Conservation (phyloP, 208 protist genomes). For the Trypanosoma mega region DNA sequence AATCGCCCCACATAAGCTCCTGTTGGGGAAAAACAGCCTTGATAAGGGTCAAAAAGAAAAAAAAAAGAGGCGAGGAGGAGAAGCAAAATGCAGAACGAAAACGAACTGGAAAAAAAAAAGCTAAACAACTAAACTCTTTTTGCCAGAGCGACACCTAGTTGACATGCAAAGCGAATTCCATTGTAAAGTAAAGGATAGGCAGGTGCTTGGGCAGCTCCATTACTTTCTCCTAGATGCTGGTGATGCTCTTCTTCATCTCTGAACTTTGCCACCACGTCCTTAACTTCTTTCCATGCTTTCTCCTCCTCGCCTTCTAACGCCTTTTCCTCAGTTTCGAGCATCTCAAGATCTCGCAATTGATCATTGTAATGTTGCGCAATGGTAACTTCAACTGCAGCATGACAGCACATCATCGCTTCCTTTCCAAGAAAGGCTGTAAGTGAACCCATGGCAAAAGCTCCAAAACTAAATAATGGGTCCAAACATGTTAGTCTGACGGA, state of each 20-base stretch:
- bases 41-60: no score
- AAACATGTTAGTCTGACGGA: constrained; percentile 56
- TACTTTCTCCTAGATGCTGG: constrained; percentile 77
- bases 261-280: constrained; percentile 74
- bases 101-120: background rate
- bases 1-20: no score
- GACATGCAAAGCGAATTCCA: constrained; percentile 71
- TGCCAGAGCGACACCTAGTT: constrained; percentile 63
- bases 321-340: constrained; percentile 36
- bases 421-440: constrained; percentile 74
- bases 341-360: constrained; percentile 78
- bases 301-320: constrained; percentile 25
- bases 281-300: constrained; percentile 58
- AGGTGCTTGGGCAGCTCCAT: constrained; percentile 69
- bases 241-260: constrained; percentile 87
- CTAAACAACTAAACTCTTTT: constrained; percentile 46
- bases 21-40: no score
- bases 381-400: constrained; percentile 82
- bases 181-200: constrained; percentile 82
- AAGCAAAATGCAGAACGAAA: background rate
- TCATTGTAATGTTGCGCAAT: constrained; percentile 90
- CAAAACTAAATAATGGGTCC: constrained; percentile 73
- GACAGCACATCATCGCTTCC: constrained; percentile 88
- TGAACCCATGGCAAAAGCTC: constrained; percentile 70
- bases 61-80: no score